phyloP scores from a whole-genome alignment of 2,329 filamentous ascomycete species.

The Leptographium radiaticola region DNA sequence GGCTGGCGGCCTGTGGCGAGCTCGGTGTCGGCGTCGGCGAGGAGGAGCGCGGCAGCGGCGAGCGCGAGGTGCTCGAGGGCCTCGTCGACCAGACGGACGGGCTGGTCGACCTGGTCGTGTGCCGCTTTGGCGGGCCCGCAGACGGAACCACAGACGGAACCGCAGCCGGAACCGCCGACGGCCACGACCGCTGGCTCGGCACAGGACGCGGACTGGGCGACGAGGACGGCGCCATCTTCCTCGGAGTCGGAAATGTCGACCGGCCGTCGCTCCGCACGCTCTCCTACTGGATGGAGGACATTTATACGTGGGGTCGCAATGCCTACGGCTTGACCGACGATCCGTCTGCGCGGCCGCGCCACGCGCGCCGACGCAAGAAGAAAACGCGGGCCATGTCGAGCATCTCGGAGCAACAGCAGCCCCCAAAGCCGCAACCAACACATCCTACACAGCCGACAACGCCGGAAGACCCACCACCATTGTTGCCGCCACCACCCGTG shows the following conservation, averaged over 20 bases:
- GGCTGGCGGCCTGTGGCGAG: constrained; percentile 80
- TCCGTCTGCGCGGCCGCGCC: constrained; percentile 47
- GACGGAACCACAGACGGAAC: background rate
- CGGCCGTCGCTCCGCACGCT: constrained; percentile 58
- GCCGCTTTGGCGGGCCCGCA: constrained; percentile 52
- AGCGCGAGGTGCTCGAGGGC: constrained; percentile 87
- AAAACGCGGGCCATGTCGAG: constrained; percentile 1
- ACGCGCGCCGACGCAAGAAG: constrained; percentile 16
- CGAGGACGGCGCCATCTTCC: constrained; percentile 76
- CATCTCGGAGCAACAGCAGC: constrained; percentile 6
- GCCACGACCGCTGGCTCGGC: constrained; percentile 52
- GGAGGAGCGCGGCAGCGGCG: constrained; percentile 86
- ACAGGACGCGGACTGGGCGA: constrained; percentile 52
- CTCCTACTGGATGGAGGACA: constrained; percentile 75
- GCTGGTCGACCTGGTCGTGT: constrained; percentile 76
- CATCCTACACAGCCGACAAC: background rate
- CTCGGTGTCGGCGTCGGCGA: constrained; percentile 90
- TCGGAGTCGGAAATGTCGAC: constrained; percentile 64
- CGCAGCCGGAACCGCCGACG: background rate
- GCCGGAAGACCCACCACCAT: background rate
- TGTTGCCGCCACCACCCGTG: constrained; percentile 13
- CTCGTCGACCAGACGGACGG: constrained; percentile 69
- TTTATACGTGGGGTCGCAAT: constrained; percentile 72
- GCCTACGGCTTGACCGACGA: constrained; percentile 79
- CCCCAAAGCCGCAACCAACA: background rate